phyloP scores from a whole-genome alignment of 257 asterid genomes.

The Fraxinus cuspidata region DNA sequence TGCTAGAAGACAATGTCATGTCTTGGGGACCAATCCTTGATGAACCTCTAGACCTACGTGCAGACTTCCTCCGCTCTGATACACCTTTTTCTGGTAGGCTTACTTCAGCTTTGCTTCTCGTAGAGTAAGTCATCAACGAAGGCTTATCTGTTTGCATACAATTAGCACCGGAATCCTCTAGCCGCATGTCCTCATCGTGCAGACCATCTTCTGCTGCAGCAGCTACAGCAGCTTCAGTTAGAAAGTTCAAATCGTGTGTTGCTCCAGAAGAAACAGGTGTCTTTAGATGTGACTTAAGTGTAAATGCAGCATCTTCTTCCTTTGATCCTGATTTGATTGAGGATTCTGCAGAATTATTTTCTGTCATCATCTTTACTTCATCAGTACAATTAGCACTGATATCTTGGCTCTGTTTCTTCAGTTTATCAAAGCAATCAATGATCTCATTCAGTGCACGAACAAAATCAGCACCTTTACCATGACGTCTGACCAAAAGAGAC shows the following conservation, averaged over 20 bases:
- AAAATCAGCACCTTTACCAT: conserved; percentile 91
- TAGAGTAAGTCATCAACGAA: conserved; percentile 38
- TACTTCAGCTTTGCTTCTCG: conserved; percentile 52
- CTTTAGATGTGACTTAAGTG: conserved; percentile 32
- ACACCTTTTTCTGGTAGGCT: conserved; percentile 42
- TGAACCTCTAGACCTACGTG: conserved; percentile 64
- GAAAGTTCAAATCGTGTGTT: conserved; percentile 47
- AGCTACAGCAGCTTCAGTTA: conserved; percentile 61
- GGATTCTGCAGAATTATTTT: conserved; percentile 45
- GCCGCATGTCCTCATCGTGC: conserved; percentile 41
- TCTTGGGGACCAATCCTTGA: conserved; percentile 53
- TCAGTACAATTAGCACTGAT: conserved; percentile 34
- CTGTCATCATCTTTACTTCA: conserved; percentile 37
- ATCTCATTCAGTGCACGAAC: conserved; percentile 82
- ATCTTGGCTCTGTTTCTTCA: conserved; percentile 55
- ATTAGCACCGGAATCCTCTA: conserved; percentile 40
- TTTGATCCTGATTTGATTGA: conserved; percentile 34
- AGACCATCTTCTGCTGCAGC: conserved; percentile 52
- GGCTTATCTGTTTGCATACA: conserved; percentile 38
- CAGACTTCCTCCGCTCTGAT: conserved; percentile 41
- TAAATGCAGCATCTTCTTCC: conserved; percentile 41
- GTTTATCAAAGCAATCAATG: conserved; percentile 67
- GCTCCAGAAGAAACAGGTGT: conserved; percentile 32
- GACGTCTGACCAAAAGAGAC: conserved; percentile 76
- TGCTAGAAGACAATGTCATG: conserved; percentile 32